These are phyloP conservation scores for Coemansia sp. DNA, from an alignment of 371 early-diverging fungal genomes.

Conservation along the genomic window DNA sequence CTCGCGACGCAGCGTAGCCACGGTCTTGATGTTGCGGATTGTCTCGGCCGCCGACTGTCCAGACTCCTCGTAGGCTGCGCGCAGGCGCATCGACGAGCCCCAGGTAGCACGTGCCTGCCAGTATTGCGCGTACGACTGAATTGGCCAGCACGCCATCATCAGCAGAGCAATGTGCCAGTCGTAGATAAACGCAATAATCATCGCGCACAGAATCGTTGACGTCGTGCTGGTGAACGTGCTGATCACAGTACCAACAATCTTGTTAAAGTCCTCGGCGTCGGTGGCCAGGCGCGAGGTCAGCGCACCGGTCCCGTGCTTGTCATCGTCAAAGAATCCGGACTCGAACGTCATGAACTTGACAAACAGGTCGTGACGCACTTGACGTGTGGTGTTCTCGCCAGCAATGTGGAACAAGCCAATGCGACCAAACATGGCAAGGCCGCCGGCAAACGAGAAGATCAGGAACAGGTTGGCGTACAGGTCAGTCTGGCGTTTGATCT, in stretches of 20 bases:
- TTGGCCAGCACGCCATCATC: conserved; percentile 57
- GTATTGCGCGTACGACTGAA: conserved; percentile 47
- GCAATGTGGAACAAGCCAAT: conserved; percentile 52
- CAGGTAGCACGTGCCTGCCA: conserved; percentile 25
- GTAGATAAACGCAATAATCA: conserved; percentile 33
- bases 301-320: conserved; percentile 76
- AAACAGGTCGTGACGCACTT: conserved; percentile 62
- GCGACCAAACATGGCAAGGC: conserved; percentile 57
- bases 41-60: conserved; percentile 40
- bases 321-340: conserved; percentile 82
- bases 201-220: conserved; percentile 32
- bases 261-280: conserved; percentile 77
- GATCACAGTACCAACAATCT: conserved; percentile 63
- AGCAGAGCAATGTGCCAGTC: conserved; percentile 45
- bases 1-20: conserved; percentile 81
- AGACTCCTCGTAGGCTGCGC: conserved; percentile 20
- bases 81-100: conserved; percentile 18
- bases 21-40: conserved; percentile 79
- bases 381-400: conserved; percentile 60
- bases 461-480: conserved; percentile 43
- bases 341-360: conserved; percentile 68
- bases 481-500: conserved; percentile 34
- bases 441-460: conserved; percentile 28
- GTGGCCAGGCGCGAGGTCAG: conserved; percentile 82
- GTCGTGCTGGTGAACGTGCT: conserved; percentile 56